Evolutionary conservation across 441 rosid genomes (phyloP), one percentile per base, ranked within the genome.

Genomic region (Corymbia calophylla): DNA sequence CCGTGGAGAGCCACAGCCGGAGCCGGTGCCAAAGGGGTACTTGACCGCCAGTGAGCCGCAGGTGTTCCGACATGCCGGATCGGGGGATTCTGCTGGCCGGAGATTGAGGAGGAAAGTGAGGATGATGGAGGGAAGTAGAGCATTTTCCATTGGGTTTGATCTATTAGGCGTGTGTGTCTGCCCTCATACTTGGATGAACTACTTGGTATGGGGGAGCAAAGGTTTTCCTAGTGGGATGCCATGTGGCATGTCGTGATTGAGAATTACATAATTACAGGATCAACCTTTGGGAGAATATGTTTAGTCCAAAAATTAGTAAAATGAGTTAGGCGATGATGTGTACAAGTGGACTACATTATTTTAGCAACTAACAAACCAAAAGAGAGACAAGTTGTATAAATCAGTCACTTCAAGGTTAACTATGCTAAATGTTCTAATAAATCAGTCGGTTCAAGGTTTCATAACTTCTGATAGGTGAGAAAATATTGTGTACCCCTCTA

Each of bases 11-110:
- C 95, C 95, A 49, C 95, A 94, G 48, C 95, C 95, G 47, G 35
- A 16, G 90, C 90, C 92, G 2, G 92, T 90, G 88, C 95, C 95
- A 2, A 94, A 93, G 3, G 95, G 95, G 93, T 94, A 94, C 94
- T 92, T 92, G 88, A 94, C 54, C 10, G 87, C 87, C 53, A 94
- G 64, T 15, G 93, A 90, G 88, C 95, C 95, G 25, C 95, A 94
- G 10, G 90, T 86, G 86, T 89, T 60, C 44, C 56, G 89, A 90
- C 95, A 94, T 25, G 92, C 82, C 6, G 86, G 87, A 88, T 80
- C 87, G 0, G 49, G 10, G 66, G 92, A 77, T 44, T 3, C 84
- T 3, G 53, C 84, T 13, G 3, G 84, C 84, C 9, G 2, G 84
- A 77, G 84, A 77, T 77, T 27, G 84, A 77, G 84, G 48, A 39